phyloP scores from a whole-genome alignment of 2,329 filamentous ascomycete genomes.

The Trichophyton verrucosum region DNA sequence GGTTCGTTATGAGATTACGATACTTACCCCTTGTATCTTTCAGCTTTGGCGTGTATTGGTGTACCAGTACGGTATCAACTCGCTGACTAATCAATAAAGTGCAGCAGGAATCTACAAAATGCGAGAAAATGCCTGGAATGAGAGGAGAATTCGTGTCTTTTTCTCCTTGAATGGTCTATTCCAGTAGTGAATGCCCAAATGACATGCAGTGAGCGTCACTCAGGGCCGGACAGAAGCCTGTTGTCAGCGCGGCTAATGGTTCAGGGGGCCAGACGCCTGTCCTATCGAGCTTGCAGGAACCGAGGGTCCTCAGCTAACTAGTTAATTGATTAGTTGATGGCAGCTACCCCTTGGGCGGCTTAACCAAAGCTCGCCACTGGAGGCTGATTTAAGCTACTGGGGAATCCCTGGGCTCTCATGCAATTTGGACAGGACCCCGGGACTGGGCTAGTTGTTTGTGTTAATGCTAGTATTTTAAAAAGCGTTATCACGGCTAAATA shows the following conservation, averaged over 20 bases:
- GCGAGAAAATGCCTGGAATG: neutral
- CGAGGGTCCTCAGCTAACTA: neutral
- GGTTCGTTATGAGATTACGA: neutral
- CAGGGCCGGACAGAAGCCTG: too few species aligned
- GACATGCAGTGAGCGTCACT: too few species aligned
- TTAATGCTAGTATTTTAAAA: too few species aligned
- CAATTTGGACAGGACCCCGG: neutral
- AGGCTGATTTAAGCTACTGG: neutral
- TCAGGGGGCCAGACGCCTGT: neutral
- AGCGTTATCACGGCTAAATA: too few species aligned
- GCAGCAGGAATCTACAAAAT: neutral
- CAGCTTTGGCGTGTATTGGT: neutral
- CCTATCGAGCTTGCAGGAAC: neutral
- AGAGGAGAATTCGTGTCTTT: neutral
- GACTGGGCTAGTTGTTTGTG: neutral
- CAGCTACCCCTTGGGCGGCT: neutral
- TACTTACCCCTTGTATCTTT: neutral
- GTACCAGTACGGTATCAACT: neutral
- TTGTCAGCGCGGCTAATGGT: too few species aligned
- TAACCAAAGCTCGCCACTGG: neutral
- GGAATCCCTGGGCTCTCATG: neutral
- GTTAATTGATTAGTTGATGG: neutral
- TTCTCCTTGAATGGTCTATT: neutral
- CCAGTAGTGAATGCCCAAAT: too few species aligned
- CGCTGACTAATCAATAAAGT: neutral